phyloP scores from a whole-genome alignment of 2,329 filamentous ascomycete species.

The Geosmithia flava region DNA sequence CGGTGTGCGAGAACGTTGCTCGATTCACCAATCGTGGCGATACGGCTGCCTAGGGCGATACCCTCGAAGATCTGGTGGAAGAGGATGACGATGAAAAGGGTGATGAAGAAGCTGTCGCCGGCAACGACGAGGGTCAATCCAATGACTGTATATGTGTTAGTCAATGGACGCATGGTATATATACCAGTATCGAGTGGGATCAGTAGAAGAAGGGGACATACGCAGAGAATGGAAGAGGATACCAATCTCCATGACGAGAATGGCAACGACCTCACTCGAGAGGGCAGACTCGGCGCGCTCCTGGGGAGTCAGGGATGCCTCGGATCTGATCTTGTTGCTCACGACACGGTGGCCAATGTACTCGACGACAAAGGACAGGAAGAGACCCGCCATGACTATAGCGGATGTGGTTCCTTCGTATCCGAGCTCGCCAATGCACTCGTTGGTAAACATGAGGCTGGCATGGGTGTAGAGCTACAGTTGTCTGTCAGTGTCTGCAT shows the following conservation, averaged over 20 bases:
- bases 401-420: constrained; percentile 61
- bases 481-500: not conserved
- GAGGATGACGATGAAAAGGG: constrained; percentile 54
- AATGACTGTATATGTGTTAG: constrained; percentile 31
- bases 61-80: constrained; percentile 75
- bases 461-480: constrained; percentile 61
- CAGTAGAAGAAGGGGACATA: constrained; percentile 21
- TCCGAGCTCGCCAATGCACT: constrained; percentile 51
- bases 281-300: constrained; percentile 12
- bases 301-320: constrained; percentile 10
- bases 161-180: not conserved
- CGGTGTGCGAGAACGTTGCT: constrained; percentile 1
- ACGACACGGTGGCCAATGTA: constrained; percentile 51
- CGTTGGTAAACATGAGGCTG: constrained; percentile 57
- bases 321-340: constrained; percentile 17
- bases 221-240: constrained; percentile 64
- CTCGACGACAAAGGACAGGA: constrained; percentile 61
- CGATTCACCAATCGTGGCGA: constrained; percentile 40
- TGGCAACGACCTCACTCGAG: constrained; percentile 40
- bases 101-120: constrained; percentile 41
- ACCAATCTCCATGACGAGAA: constrained; percentile 60
- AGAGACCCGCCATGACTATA: constrained; percentile 62
- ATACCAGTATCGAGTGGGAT: not conserved
- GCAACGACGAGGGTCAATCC: constrained; percentile 51
- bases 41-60: constrained; percentile 59